Evolutionary conservation across 2,329 filamentous ascomycete genomes (phyloP).

Genomic region (Calonectria naviculata): DNA sequence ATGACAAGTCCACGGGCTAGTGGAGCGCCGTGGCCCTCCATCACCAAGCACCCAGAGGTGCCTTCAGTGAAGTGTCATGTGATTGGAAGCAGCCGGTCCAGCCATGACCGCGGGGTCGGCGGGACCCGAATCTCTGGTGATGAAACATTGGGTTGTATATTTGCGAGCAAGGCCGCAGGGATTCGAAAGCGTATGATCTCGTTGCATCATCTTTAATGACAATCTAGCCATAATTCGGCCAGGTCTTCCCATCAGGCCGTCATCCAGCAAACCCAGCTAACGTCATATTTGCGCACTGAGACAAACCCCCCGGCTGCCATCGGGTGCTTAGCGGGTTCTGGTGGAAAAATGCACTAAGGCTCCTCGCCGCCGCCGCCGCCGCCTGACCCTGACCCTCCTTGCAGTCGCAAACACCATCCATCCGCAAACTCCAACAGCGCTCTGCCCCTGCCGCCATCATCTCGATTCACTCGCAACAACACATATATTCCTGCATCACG

Average conservation of each 20-base stretch:
- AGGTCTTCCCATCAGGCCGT: neutral
- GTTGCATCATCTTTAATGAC: neutral
- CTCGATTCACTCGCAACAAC: slow-evolving; percentile 2
- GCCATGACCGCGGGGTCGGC: slow-evolving; percentile 8
- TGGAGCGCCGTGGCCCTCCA: slow-evolving; percentile 32
- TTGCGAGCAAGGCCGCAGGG: neutral
- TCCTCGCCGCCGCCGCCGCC: slow-evolving; percentile 25
- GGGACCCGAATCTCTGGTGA: slow-evolving; percentile 3
- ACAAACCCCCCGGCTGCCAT: slow-evolving; percentile 38
- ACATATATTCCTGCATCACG: neutral
- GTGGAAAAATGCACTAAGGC: slow-evolving; percentile 35
- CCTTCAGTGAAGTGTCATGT: slow-evolving; percentile 32
- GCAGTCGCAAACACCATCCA: slow-evolving; percentile 31
- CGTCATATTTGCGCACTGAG: slow-evolving; percentile 31
- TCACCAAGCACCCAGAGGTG: slow-evolving; percentile 14
- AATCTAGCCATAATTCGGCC: neutral
- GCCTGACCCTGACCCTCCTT: slow-evolving; percentile 28
- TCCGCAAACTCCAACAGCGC: slow-evolving; percentile 22
- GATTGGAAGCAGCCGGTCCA: slow-evolving; percentile 26
- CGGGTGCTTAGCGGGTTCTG: slow-evolving; percentile 34
- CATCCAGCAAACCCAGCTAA: slow-evolving; percentile 12
- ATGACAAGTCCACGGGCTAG: slow-evolving; percentile 34
- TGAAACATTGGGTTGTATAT: slow-evolving; percentile 13
- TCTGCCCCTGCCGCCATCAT: slow-evolving; percentile 13
- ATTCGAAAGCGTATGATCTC: neutral